A percentile compares a stretch with the other conserved stretches of the same genome.
These are phyloP conservation scores for Penicillium rolfsii DNA, from an alignment of 2,329 filamentous ascomycete species.

Conservation along the genomic window DNA sequence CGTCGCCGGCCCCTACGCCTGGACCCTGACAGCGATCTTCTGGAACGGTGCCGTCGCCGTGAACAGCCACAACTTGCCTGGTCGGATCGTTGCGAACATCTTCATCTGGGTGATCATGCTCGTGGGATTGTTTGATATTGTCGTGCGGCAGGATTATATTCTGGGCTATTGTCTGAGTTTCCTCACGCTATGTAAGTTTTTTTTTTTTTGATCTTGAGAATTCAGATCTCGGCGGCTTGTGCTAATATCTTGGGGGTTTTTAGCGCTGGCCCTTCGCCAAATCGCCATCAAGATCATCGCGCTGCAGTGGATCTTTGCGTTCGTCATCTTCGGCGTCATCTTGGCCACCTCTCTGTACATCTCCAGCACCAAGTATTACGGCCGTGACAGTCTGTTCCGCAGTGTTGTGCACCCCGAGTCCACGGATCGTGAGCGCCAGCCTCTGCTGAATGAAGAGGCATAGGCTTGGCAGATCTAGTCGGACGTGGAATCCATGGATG, in stretches of 20 bases:
- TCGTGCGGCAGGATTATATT: slow-evolving; percentile 72
- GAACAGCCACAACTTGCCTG: slow-evolving; percentile 66
- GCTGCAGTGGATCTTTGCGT: slow-evolving; percentile 91
- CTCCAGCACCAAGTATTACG: slow-evolving; percentile 39
- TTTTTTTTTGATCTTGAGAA: not conserved
- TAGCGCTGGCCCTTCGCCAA: slow-evolving; percentile 74
- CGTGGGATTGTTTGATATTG: slow-evolving; percentile 76
- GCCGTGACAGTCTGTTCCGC: slow-evolving; percentile 43
- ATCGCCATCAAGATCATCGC: slow-evolving; percentile 73
- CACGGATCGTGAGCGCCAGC: slow-evolving; percentile 57
- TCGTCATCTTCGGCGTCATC: slow-evolving; percentile 75
- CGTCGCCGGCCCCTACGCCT: slow-evolving; percentile 77
- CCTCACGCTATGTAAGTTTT: slow-evolving; percentile 66
- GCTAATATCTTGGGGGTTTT: not conserved
- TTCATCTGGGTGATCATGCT: slow-evolving; percentile 83
- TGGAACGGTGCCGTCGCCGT: slow-evolving; percentile 87
- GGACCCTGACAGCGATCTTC: slow-evolving; percentile 84
- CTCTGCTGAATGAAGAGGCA: slow-evolving; percentile 51
- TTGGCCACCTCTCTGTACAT: slow-evolving; percentile 66
- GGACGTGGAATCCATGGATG: not conserved
- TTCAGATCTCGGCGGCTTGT: not conserved
- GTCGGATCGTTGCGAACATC: slow-evolving; percentile 81
- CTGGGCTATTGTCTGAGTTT: slow-evolving; percentile 79
- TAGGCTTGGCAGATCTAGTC: slow-evolving; percentile 1
- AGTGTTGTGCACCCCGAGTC: slow-evolving; percentile 42